Evolutionary conservation across 805 yeast genomes (phyloP).

Genomic region (Candida pini): DNA sequence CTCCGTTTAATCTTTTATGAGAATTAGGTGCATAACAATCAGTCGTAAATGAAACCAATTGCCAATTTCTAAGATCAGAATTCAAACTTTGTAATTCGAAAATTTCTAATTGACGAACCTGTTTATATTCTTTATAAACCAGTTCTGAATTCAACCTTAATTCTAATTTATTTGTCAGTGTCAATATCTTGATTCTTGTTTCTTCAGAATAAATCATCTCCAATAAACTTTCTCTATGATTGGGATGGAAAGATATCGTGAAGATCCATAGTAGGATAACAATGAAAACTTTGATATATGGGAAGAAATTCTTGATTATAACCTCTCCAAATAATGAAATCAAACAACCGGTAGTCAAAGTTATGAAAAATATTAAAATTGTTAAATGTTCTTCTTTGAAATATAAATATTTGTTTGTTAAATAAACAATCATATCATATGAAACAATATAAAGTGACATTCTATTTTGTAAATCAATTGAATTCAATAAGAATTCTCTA

Average conservation of each 20-base stretch:
- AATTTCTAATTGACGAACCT: constrained; percentile 50
- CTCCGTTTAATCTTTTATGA: constrained; percentile 28
- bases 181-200: constrained; percentile 47
- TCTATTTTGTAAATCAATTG: constrained; percentile 81
- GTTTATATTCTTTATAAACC: constrained; percentile 32
- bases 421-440: constrained; percentile 51
- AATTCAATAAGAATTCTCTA: constrained; percentile 68
- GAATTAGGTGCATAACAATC: constrained; percentile 51
- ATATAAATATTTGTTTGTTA: constrained; percentile 52
- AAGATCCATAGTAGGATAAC: constrained; percentile 46
- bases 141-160: constrained; percentile 33
- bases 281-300: constrained; percentile 27
- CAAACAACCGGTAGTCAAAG: constrained; percentile 10
- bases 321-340: constrained; percentile 26
- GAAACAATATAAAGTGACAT: constrained; percentile 58
- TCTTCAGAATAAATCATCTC: constrained; percentile 55
- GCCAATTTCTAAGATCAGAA: constrained; percentile 52
- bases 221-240: constrained; percentile 40
- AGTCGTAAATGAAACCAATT: constrained; percentile 49
- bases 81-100: constrained; percentile 61
- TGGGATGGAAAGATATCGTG: constrained; percentile 46
- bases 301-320: constrained; percentile 15
- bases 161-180: constrained; percentile 47
- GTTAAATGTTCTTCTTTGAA: constrained; percentile 61
- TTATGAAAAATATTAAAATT: constrained; percentile 39